Base-by-base conservation (phyloP, 2,329 filamentous ascomycete genomes). In the Penicillium oxalicum region DNA sequence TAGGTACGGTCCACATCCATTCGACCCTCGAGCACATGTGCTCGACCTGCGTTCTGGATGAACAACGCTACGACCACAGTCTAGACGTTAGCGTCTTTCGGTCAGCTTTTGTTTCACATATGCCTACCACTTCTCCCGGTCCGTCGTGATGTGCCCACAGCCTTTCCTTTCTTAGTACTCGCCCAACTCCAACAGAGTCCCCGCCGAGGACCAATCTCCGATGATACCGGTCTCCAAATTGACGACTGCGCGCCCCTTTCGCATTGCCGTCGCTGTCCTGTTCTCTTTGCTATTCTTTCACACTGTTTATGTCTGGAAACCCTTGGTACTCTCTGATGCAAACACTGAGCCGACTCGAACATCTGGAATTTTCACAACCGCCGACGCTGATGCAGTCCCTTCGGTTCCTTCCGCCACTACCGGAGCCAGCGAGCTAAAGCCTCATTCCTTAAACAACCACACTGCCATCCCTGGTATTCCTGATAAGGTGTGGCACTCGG, bases 401-500 rank as follows among this genome's bases (percentile, higher is more conserved):
- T 3, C 12, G 7, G n/a, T 9, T 7, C 35, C 35, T 9, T 13
- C 18, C 12, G n/a, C 2, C 9, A 12, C 35, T 13, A 6, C 5
- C 35, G 35, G n/a, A 13, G 18, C 35, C 18, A 13, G 9, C 4
- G 35, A 37, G 35, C 35, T 13, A 6, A 37, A 5, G 18, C 7
- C 35, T 13, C 35, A 37, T 12, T 13, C 35, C 18, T 18, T 18
- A 2, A 18, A 32, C 29, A 32, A 7, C 29, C 29, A 32, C 11
- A 32, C 29, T 32, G 29, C 38, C 11, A 40, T 40, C 9, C 7
- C 25, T 7, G 29, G 36, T 5, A 50, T 58, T 18, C 58, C 53
- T 6, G 48, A 50, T 13, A 60, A 59, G 41, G 44, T 58, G 11
- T 60, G 58, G 57, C 57, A 61, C 41, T 32, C 55, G 36, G 33